phyloP scores from a whole-genome alignment of 1,284 basidiomycete species.

The Cerrena zonata region DNA sequence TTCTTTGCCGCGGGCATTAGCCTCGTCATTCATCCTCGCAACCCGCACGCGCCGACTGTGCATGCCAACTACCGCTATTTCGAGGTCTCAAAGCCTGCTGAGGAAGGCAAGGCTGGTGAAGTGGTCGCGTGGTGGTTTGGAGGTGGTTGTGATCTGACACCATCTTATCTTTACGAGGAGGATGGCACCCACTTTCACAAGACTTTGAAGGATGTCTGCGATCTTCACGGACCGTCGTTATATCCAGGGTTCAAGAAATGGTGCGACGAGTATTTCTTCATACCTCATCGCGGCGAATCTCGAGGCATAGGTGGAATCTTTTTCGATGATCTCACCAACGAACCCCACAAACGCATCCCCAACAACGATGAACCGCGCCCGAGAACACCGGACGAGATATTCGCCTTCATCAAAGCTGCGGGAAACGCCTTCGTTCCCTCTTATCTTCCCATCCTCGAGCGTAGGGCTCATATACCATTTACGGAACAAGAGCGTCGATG shows the following conservation, averaged over 20 bases:
- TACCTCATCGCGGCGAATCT: slow-evolving; percentile 86
- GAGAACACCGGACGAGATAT: slow-evolving; percentile 60
- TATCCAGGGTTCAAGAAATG: slow-evolving; percentile 86
- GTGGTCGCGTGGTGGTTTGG: slow-evolving; percentile 97
- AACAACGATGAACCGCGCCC: slow-evolving; percentile 50
- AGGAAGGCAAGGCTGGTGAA: slow-evolving; percentile 32
- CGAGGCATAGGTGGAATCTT: slow-evolving; percentile 94
- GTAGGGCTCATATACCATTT: slow-evolving; percentile 48
- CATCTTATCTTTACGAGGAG: slow-evolving; percentile 84
- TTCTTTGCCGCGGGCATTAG: slow-evolving; percentile 93
- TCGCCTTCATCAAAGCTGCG: slow-evolving; percentile 65
- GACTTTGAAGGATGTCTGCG: slow-evolving; percentile 75
- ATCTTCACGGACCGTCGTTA: slow-evolving; percentile 63
- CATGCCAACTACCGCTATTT: slow-evolving; percentile 99
- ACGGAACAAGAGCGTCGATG: slow-evolving; percentile 72
- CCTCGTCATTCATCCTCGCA: slow-evolving; percentile 89
- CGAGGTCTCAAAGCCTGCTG: slow-evolving; percentile 63
- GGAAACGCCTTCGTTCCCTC: slow-evolving; percentile 82
- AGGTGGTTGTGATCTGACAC: slow-evolving; percentile 93
- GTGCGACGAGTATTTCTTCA: slow-evolving; percentile 97
- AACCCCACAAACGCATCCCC: slow-evolving; percentile 51
- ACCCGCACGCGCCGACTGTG: slow-evolving; percentile 87
- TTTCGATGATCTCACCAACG: slow-evolving; percentile 82
- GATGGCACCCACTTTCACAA: slow-evolving; percentile 87
- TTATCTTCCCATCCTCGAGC: slow-evolving; percentile 78